Percentiles rank a stretch among this genome's conserved stretches.
Conservation (phyloP, 345 rosid species). For the Camelina neglecta region DNA sequence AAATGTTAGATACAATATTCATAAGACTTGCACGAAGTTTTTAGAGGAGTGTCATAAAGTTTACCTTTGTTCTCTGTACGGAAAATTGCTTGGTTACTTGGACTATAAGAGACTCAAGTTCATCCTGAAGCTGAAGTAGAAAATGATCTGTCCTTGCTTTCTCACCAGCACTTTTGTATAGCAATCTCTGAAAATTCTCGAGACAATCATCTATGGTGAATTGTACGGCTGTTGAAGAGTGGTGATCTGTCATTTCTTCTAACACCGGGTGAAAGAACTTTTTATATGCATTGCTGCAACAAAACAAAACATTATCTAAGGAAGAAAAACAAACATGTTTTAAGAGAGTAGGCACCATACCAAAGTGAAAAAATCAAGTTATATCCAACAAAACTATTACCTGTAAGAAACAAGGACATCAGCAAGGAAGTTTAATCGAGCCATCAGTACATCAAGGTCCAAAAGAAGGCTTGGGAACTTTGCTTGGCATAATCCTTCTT, state of each 20-base stretch:
- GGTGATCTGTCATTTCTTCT: conserved; percentile 44
- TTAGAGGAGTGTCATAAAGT: neutral
- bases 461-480: conserved; percentile 44
- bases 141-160: conserved; percentile 36
- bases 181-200: conserved; percentile 55
- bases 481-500: conserved; percentile 49
- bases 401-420: conserved; percentile 73
- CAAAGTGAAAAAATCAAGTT: conserved; percentile 2
- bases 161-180: conserved; percentile 44
- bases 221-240: conserved; percentile 38
- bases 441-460: conserved; percentile 47
- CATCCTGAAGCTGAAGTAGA: conserved; percentile 53
- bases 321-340: neutral
- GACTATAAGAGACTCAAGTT: conserved; percentile 51
- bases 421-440: conserved; percentile 63
- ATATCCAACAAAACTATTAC: conserved; percentile 42
- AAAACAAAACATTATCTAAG: neutral
- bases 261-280: conserved; percentile 56
- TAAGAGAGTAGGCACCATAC: conserved; percentile 1
- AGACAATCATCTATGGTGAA: conserved; percentile 47
- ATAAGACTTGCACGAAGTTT: neutral
- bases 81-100: conserved; percentile 53
- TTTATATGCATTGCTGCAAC: conserved; percentile 64
- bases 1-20: neutral
- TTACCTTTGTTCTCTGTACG: conserved; percentile 68